These are phyloP conservation scores for Aspergillus tamarii DNA, from an alignment of 2,329 filamentous ascomycete species.

Conservation along the genomic window DNA sequence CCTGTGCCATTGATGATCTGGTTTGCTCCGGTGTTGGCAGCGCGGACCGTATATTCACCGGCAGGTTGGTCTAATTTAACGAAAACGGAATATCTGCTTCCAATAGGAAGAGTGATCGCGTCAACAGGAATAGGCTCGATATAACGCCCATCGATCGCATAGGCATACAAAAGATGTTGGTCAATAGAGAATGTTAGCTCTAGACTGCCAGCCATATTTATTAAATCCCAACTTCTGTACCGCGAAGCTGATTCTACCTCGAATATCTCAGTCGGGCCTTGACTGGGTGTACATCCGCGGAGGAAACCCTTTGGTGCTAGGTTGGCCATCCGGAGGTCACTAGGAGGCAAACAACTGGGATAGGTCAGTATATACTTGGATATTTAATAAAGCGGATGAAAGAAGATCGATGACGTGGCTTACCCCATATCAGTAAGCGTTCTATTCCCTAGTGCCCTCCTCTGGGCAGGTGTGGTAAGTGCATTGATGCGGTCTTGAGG, in stretches of 20 bases:
- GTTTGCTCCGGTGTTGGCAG: conserved; percentile 52
- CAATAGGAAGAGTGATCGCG: conserved; percentile 38
- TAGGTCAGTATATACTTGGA: conserved; percentile 1
- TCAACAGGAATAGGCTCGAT: conserved; percentile 45
- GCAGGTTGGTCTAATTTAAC: conserved; percentile 48
- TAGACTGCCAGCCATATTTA: conserved; percentile 37
- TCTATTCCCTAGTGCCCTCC: conserved; percentile 20
- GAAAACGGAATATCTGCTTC: conserved; percentile 47
- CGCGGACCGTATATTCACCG: conserved; percentile 59
- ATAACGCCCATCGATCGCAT: conserved; percentile 50
- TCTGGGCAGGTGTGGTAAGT: conserved; percentile 32
- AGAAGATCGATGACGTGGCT: conserved; percentile 6
- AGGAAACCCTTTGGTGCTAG: conserved; percentile 26
- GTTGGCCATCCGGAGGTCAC: conserved; percentile 22
- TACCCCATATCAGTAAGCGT: conserved; percentile 34
- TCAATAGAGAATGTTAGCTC: conserved; percentile 47
- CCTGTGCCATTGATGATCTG: conserved; percentile 62
- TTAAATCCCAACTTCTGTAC: conserved; percentile 45
- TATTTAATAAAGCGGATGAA: background rate
- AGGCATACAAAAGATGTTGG: conserved; percentile 50
- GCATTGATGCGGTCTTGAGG: conserved; percentile 31
- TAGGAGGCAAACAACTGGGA: conserved; percentile 30
- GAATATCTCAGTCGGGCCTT: conserved; percentile 32
- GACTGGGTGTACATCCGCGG: conserved; percentile 27
- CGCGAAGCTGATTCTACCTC: conserved; percentile 35